Evolutionary conservation across 805 yeast genomes (phyloP).

Genomic region (Zygoascus biomembranicola): DNA sequence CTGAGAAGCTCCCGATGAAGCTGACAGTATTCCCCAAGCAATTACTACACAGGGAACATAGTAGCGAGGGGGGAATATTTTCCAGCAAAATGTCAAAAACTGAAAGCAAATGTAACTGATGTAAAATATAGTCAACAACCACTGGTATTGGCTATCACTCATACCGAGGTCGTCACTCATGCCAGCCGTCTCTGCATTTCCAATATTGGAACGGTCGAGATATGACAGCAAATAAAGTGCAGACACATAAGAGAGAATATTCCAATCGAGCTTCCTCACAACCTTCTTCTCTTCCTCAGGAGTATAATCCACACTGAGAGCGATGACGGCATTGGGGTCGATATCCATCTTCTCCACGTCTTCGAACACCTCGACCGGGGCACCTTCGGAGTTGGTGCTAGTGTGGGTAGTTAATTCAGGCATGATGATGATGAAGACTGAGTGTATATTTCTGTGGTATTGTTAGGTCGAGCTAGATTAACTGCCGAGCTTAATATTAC

Average conservation of each 20-base stretch:
- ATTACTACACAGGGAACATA: conserved; percentile 42
- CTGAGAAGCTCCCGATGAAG: conserved; percentile 41
- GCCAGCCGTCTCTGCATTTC: conserved; percentile 47
- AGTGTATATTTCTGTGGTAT: no score
- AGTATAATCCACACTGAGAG: conserved; percentile 11
- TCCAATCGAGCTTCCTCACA: conserved; percentile 34
- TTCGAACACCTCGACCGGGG: background rate
- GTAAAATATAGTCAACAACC: conserved; percentile 39
- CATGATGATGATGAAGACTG: background rate
- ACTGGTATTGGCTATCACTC: conserved; percentile 36
- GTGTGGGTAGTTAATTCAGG: background rate
- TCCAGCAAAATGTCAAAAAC: conserved; percentile 39
- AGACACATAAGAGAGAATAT: conserved; percentile 40
- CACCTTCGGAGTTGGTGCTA: background rate
- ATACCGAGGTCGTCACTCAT: conserved; percentile 37
- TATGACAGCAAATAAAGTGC: conserved; percentile 41
- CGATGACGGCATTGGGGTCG: background rate
- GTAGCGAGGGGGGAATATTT: conserved; percentile 37
- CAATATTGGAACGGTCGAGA: conserved; percentile 46
- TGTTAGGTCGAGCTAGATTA: no score
- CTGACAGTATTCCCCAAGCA: conserved; percentile 42
- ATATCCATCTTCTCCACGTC: conserved; percentile 1
- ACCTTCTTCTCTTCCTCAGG: conserved; percentile 17
- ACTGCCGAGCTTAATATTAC: no score
- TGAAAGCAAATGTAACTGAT: conserved; percentile 43